These are phyloP conservation scores for Cucumis cinereus DNA, from an alignment of 306 rosid species.

Conservation along the genomic window DNA sequence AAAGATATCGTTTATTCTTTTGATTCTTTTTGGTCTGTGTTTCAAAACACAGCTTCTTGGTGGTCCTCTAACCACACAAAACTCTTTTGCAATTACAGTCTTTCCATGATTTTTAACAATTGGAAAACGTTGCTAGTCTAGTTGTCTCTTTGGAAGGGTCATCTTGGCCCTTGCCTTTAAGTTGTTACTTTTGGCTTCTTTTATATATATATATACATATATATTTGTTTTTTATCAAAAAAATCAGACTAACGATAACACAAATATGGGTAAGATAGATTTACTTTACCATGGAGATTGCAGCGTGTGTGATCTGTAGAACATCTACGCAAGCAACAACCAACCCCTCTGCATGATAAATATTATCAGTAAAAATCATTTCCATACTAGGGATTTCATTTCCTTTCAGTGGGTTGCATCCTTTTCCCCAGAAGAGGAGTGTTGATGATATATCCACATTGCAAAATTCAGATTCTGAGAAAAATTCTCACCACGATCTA, in stretches of 20 bases:
- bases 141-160: too few relatives aligned
- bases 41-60: too few relatives aligned
- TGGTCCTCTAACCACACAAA: too few relatives aligned
- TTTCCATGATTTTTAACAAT: too few relatives aligned
- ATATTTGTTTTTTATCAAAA: too few relatives aligned
- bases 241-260: not conserved
- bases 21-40: too few relatives aligned
- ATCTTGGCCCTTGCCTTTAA: too few relatives aligned
- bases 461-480: not conserved
- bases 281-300: constrained; percentile 68
- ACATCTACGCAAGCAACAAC: constrained; percentile 81
- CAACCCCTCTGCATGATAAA: constrained; percentile 51
- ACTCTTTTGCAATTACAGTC: too few relatives aligned
- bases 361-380: not conserved
- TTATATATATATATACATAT: too few relatives aligned
- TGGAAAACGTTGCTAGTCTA: too few relatives aligned
- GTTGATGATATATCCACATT: constrained; percentile 5
- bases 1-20: too few relatives aligned
- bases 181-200: too few relatives aligned
- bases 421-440: not conserved
- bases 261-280: not conserved
- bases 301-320: constrained; percentile 83
- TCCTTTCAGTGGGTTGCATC: not conserved
- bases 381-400: not conserved
- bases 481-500: constrained; percentile 53